These are phyloP conservation scores for Stenogyne calaminthoides DNA, from an alignment of 305 asterid species.

Conservation along the genomic window DNA sequence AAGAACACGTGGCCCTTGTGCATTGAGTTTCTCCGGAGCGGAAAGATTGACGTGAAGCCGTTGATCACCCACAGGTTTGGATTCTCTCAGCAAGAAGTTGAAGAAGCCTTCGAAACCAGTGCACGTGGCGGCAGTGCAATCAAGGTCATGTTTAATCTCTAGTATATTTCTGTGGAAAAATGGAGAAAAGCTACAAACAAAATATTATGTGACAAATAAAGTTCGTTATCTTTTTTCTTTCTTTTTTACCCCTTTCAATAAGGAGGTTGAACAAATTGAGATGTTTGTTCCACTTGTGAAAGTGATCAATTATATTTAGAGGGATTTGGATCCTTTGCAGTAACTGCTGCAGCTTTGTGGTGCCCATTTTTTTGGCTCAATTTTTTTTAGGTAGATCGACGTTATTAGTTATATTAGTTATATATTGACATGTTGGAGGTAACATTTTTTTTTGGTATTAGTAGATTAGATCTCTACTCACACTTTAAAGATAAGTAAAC, in stretches of 20 bases:
- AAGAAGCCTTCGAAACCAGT: conserved; percentile 80
- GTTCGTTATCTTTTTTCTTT: background rate
- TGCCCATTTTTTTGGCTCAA: no score
- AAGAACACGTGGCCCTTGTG: conserved; percentile 93
- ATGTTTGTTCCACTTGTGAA: background rate
- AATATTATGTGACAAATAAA: conserved; percentile 1
- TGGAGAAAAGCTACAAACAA: background rate
- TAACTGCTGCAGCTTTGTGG: no score
- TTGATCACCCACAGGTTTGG: conserved; percentile 88
- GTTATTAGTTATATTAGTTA: no score
- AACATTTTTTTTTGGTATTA: no score
- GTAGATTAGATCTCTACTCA: no score
- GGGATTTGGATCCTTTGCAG: no score
- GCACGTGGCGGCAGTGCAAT: conserved; percentile 82
- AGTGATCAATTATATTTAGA: no score
- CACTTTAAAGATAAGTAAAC: no score
- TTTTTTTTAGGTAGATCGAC: no score
- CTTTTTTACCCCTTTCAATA: background rate
- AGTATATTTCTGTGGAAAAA: background rate
- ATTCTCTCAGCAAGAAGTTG: conserved; percentile 77
- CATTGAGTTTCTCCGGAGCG: conserved; percentile 74
- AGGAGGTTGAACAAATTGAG: background rate
- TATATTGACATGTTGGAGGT: no score
- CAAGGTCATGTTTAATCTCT: conserved; percentile 91
- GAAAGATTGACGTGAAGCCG: conserved; percentile 88